A percentile compares a stretch with the other conserved stretches of the same genome.
Conservation (phyloP, 306 rosid species). For the Casuarina glauca region DNA sequence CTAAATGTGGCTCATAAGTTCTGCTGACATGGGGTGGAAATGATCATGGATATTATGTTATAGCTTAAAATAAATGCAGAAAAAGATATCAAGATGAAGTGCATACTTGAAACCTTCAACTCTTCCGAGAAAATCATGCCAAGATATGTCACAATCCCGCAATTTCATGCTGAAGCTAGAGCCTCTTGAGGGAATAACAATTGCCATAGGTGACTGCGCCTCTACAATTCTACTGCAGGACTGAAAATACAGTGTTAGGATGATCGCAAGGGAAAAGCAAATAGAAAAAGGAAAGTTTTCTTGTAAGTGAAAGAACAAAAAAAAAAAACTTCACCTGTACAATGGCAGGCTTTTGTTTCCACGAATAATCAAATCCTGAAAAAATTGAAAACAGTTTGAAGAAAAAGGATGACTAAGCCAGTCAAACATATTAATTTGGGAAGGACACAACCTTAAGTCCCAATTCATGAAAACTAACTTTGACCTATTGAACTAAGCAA, state of each 20-base stretch:
- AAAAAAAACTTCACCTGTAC: slow-evolving; percentile 66
- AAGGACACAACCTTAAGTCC: background rate
- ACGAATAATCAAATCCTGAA: slow-evolving; percentile 84
- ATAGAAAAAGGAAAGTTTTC: slow-evolving; percentile 19
- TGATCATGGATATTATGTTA: background rate
- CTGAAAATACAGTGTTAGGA: slow-evolving; percentile 41
- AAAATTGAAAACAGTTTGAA: slow-evolving; percentile 7
- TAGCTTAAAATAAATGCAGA: background rate
- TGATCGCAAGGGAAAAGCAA: slow-evolving; percentile 13
- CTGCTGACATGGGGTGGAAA: background rate
- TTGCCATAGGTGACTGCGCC: slow-evolving; percentile 76
- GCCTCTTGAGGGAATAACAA: slow-evolving; percentile 63
- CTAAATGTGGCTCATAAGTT: background rate
- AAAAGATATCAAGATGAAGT: slow-evolving; percentile 9
- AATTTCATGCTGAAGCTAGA: slow-evolving; percentile 58
- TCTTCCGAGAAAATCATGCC: slow-evolving; percentile 75
- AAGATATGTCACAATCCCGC: slow-evolving; percentile 73
- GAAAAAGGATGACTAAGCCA: slow-evolving; percentile 16
- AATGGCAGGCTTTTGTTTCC: slow-evolving; percentile 82
- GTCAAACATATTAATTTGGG: slow-evolving; percentile 12
- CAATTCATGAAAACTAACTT: background rate
- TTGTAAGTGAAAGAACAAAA: slow-evolving; percentile 14
- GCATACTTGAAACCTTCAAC: slow-evolving; percentile 62
- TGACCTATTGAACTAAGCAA: background rate
- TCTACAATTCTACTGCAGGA: slow-evolving; percentile 86